phyloP scores from a whole-genome alignment of 2,329 filamentous ascomycete species.

The Daldinia sp. region DNA sequence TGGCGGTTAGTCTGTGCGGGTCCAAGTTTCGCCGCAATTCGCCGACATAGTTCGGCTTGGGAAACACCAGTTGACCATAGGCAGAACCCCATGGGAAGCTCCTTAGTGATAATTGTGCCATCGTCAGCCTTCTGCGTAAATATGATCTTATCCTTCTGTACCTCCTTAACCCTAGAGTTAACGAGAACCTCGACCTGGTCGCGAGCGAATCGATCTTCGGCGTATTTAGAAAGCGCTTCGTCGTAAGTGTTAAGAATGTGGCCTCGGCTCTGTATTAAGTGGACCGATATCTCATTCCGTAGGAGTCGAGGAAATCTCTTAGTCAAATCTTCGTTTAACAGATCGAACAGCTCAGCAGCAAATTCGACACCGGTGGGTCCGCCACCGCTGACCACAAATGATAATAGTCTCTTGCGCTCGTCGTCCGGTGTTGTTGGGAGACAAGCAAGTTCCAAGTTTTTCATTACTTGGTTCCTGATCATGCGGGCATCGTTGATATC shows the following conservation, averaged over 20 bases:
- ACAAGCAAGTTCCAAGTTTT: constrained; percentile 90
- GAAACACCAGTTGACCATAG: constrained; percentile 97
- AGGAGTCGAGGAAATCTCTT: constrained; percentile 86
- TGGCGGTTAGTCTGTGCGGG: constrained; percentile 86
- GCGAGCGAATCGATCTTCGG: constrained; percentile 89
- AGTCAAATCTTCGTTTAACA: constrained; percentile 93
- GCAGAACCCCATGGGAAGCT: constrained; percentile 95
- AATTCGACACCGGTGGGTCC: constrained; percentile 98
- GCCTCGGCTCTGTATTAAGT: constrained; percentile 92
- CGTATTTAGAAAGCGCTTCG: constrained; percentile 90
- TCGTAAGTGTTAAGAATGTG: constrained; percentile 99
- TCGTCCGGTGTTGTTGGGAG: constrained; percentile 92
- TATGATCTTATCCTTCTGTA: constrained; percentile 83
- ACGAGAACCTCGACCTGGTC: constrained; percentile 93
- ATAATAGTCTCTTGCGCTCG: constrained; percentile 86
- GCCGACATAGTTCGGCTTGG: constrained; percentile 84
- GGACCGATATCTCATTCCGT: constrained; percentile 97
- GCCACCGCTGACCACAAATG: constrained; percentile 95
- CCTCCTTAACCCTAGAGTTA: constrained; percentile 92
- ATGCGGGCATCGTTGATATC: constrained; percentile 91
- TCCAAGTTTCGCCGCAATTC: constrained; percentile 80
- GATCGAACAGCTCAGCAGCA: constrained; percentile 93
- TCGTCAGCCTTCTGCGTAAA: constrained; percentile 85
- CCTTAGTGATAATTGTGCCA: constrained; percentile 84
- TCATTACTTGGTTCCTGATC: constrained; percentile 89